Percentiles rank a stretch among this genome's conserved stretches.
phyloP scores from a whole-genome alignment of 306 rosid genomes.

The Quercus mongolica region DNA sequence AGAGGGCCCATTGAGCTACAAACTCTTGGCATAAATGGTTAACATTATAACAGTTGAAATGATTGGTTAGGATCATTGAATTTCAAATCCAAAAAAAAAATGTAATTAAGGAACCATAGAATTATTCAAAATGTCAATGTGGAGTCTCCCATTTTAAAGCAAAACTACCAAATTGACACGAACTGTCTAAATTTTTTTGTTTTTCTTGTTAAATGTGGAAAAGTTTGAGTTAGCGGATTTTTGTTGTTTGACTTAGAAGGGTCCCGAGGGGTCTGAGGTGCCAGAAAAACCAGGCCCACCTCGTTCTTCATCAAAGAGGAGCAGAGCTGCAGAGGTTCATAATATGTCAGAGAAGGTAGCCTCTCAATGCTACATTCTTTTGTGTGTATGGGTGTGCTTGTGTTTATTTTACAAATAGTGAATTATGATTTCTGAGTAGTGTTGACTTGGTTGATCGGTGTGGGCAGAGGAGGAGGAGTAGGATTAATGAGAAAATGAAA shows the following conservation, averaged over 20 bases:
- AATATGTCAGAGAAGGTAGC: constrained; percentile 89
- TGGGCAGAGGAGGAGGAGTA: constrained; percentile 88
- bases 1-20: too few species aligned
- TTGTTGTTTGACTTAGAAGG: constrained; percentile 36
- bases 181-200: too few species aligned
- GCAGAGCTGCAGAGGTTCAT: constrained; percentile 94
- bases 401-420: not conserved
- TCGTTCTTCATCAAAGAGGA: constrained; percentile 72
- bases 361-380: constrained; percentile 4
- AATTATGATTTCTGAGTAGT: constrained; percentile 18
- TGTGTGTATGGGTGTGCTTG: not conserved
- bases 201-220: not conserved
- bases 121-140: too few species aligned
- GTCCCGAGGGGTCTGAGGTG: constrained; percentile 44
- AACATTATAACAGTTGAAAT: too few species aligned
- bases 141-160: too few species aligned
- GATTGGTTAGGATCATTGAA: too few species aligned
- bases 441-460: constrained; percentile 26
- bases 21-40: too few species aligned
- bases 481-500: constrained; percentile 93
- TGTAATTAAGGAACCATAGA: too few species aligned
- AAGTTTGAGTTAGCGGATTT: constrained; percentile 16
- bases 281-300: constrained; percentile 41
- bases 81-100: too few species aligned
- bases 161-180: too few species aligned